Percentiles rank a stretch among this genome's conserved stretches.
These are phyloP conservation scores for Alloascoidea hylecoeti DNA, from an alignment of 805 yeast species.

Conservation along the genomic window DNA sequence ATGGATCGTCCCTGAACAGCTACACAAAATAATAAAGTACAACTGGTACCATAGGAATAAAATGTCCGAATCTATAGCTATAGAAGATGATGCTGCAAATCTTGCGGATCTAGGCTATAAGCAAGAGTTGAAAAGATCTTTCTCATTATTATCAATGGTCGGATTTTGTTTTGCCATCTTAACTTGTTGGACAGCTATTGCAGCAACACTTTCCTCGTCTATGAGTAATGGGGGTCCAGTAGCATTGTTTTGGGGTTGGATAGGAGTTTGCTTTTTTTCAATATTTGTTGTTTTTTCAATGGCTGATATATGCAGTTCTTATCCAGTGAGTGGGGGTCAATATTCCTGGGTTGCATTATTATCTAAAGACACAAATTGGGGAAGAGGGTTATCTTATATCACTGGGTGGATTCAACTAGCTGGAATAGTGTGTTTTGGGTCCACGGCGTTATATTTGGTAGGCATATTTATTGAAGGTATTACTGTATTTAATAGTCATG, in stretches of 20 bases:
- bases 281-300: too few species aligned
- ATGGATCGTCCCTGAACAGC: too few species aligned
- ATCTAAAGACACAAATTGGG: constrained; percentile 10
- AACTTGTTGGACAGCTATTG: too few species aligned
- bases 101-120: constrained; percentile 42
- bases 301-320: too few species aligned
- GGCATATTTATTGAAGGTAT: constrained; percentile 9
- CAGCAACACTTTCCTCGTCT: too few species aligned
- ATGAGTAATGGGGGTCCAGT: too few species aligned
- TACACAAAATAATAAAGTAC: too few species aligned
- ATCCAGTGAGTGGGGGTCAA: constrained; percentile 11
- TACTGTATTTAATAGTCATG: constrained; percentile 7
- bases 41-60: too few species aligned
- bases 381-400: constrained; percentile 12
- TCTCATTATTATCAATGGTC: constrained; percentile 44
- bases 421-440: constrained; percentile 11
- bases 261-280: too few species aligned
- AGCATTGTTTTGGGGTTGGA: too few species aligned
- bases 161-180: constrained; percentile 52
- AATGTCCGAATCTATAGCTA: too few species aligned
- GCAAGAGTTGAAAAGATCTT: constrained; percentile 44
- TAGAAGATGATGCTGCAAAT: too few species aligned
- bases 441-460: constrained; percentile 10
- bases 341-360: constrained; percentile 10
- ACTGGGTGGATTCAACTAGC: constrained; percentile 14